Conservation (phyloP, 169 alveolate genomes). For the Eimeria zaria region DNA sequence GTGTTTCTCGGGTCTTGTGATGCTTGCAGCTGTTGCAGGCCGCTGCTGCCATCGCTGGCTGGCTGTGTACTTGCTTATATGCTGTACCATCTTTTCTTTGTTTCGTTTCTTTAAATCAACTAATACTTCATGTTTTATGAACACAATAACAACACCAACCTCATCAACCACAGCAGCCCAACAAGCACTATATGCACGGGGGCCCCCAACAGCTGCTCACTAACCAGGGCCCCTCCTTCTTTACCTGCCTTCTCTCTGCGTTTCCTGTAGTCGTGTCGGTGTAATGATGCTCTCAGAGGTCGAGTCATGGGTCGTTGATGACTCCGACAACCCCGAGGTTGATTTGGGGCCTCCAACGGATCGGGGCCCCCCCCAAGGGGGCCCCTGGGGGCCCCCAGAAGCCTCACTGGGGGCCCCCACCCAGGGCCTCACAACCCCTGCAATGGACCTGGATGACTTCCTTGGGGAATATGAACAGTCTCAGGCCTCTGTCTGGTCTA, state of each 20-base stretch:
- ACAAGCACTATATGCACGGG: not conserved
- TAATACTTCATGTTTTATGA: not conserved
- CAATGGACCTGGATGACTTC: slow-evolving; percentile 13
- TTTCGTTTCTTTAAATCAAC: not conserved
- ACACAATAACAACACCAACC: not conserved
- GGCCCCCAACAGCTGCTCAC: not conserved
- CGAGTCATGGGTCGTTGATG: slow-evolving; percentile 40
- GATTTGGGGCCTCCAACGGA: slow-evolving; percentile 33
- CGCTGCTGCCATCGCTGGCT: not conserved
- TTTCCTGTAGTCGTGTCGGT: not conserved
- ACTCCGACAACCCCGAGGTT: not conserved
- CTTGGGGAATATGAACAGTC: slow-evolving; percentile 56
- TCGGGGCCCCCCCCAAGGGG: slow-evolving; percentile 20
- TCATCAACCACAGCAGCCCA: not conserved
- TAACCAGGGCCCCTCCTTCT: not conserved
- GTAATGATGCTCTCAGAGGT: slow-evolving; percentile 43
- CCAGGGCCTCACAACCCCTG: not conserved
- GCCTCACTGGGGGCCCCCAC: slow-evolving; percentile 1
- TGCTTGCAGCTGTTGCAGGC: not conserved
- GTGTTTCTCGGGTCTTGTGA: not conserved
- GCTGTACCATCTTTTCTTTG: not conserved
- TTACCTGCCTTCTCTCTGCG: not conserved
- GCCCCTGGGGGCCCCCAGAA: slow-evolving; percentile 25
- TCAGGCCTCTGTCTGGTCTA: slow-evolving; percentile 10
- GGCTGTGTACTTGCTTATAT: not conserved